Evolutionary conservation across 1,284 basidiomycete genomes (phyloP).

Genomic region (Ceratobasidium sp.): DNA sequence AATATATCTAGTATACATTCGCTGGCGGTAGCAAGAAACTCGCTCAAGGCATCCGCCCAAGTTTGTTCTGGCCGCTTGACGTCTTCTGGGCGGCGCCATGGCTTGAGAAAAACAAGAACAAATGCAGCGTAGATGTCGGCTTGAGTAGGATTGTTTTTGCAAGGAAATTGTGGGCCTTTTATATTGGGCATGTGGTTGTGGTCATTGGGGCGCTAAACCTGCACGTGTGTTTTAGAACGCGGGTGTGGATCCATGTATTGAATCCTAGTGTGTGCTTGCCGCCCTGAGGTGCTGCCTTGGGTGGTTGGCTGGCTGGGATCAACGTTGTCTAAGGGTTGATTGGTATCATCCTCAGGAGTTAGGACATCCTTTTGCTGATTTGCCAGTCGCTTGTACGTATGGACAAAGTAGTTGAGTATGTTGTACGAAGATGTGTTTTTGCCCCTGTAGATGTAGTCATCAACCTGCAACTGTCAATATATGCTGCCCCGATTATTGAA

Average conservation of each 20-base stretch:
- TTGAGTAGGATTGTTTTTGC: conserved; percentile 13
- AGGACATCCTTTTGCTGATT: no score
- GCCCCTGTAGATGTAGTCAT: conserved; percentile 17
- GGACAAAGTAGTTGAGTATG: conserved; percentile 20
- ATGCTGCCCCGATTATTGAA: not conserved
- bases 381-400: conserved; percentile 1
- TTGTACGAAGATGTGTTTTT: not conserved
- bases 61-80: conserved; percentile 5
- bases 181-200: conserved; percentile 38
- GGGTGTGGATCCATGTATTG: not conserved
- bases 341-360: no score
- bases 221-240: not conserved
- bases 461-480: conserved; percentile 1
- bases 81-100: conserved; percentile 3
- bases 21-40: not conserved
- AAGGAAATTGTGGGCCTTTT: conserved; percentile 18
- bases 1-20: not conserved
- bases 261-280: not conserved
- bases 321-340: no score
- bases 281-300: not conserved
- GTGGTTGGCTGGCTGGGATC: not conserved
- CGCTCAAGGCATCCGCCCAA: conserved; percentile 23
- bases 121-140: conserved; percentile 5
- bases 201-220: not conserved
- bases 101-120: conserved; percentile 33